Percentiles rank a stretch among this genome's conserved stretches.
Conservation (phyloP, 1,284 basidiomycete species). For the Ustilago hordei region DNA sequence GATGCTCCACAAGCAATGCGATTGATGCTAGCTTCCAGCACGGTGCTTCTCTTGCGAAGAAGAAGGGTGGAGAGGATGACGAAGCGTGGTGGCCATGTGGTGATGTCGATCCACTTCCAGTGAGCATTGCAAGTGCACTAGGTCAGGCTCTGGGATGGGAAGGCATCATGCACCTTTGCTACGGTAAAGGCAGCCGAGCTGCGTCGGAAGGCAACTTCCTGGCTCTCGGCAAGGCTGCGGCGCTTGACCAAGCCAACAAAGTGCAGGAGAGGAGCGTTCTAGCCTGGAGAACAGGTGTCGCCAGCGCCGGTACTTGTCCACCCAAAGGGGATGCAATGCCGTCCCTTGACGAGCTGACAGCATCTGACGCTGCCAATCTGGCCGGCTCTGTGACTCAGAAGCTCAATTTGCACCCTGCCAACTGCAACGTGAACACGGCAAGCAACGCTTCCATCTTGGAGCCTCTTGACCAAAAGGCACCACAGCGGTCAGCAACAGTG, state of each 20-base stretch:
- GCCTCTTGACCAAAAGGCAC: conserved; percentile 24
- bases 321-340: conserved; percentile 12
- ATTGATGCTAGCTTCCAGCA: conserved; percentile 48
- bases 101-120: conserved; percentile 57
- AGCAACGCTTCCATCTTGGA: conserved; percentile 26
- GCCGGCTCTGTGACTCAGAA: conserved; percentile 20
- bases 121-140: conserved; percentile 56
- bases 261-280: conserved; percentile 48
- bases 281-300: conserved; percentile 55
- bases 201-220: conserved; percentile 41
- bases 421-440: conserved; percentile 6
- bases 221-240: conserved; percentile 60
- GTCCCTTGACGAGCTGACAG: conserved; percentile 7
- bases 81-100: conserved; percentile 61
- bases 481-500: conserved; percentile 23
- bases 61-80: conserved; percentile 28
- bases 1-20: conserved; percentile 23
- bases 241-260: conserved; percentile 48
- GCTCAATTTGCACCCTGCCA: conserved; percentile 26
- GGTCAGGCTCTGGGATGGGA: conserved; percentile 65
- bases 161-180: conserved; percentile 66
- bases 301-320: conserved; percentile 40
- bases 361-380: conserved; percentile 1
- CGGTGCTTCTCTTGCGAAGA: conserved; percentile 24
- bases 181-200: conserved; percentile 57